Percentiles rank a stretch among this genome's conserved stretches.
Evolutionary conservation across 2,329 filamentous ascomycete genomes (phyloP).

Genomic region (Emydomyces testavorans): DNA sequence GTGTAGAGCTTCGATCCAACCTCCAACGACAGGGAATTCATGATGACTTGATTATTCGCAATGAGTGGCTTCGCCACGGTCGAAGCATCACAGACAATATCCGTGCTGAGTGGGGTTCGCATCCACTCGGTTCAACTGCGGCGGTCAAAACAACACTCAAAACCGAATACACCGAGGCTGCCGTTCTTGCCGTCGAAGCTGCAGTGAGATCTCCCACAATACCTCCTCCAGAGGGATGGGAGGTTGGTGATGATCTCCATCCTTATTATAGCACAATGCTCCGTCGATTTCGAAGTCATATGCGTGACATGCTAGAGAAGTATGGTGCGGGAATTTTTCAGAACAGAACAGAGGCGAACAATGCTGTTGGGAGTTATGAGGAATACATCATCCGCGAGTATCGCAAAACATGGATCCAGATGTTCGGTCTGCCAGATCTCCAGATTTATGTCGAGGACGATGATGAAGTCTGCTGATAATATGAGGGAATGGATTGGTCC

Average conservation of each 20-base stretch:
- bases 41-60: constrained; percentile 6
- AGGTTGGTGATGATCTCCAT: constrained; percentile 13
- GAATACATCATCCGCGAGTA: constrained; percentile 15
- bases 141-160: constrained; percentile 13
- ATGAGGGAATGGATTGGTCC: no score
- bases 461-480: not conserved
- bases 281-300: constrained; percentile 12
- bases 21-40: constrained; percentile 6
- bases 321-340: constrained; percentile 1
- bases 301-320: constrained; percentile 7
- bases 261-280: constrained; percentile 17
- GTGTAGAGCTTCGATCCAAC: constrained; percentile 10
- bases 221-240: constrained; percentile 16
- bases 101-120: constrained; percentile 14
- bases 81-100: constrained; percentile 18
- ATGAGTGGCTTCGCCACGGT: constrained; percentile 15
- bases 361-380: constrained; percentile 11
- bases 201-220: constrained; percentile 8
- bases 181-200: constrained; percentile 11
- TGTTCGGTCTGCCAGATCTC: constrained; percentile 11
- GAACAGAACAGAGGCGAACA: not conserved
- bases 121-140: constrained; percentile 13
- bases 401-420: constrained; percentile 15
- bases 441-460: not conserved
- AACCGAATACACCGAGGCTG: constrained; percentile 11